Conservation (phyloP, 768 basidiomycete genomes). For the Kwoniella dendrophila region DNA sequence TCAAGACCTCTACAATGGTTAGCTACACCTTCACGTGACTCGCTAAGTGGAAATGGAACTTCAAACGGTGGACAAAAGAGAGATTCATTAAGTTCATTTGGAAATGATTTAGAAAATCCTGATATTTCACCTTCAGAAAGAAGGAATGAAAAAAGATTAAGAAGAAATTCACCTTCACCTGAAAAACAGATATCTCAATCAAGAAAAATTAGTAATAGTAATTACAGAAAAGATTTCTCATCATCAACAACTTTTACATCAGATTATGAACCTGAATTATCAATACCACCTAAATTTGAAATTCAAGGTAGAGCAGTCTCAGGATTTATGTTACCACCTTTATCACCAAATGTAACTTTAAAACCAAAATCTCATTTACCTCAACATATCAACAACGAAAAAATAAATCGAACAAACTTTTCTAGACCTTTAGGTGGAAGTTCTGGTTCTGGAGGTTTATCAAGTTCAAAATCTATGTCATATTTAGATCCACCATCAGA, state of each 20-base stretch:
- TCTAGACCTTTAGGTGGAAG: constrained; percentile 20
- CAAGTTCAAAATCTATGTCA: constrained; percentile 27
- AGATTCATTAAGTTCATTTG: constrained; percentile 23
- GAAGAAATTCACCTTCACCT: constrained; percentile 21
- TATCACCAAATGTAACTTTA: constrained; percentile 25
- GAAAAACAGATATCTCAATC: constrained; percentile 1
- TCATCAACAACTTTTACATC: no score
- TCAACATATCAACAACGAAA: not conserved
- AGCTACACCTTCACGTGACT: constrained; percentile 17
- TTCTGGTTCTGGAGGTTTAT: not conserved
- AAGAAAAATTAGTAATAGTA: not conserved
- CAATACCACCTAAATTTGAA: constrained; percentile 1
- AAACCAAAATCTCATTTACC: constrained; percentile 28
- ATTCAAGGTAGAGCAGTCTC: constrained; percentile 24
- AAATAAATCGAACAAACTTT: constrained; percentile 26
- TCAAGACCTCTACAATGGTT: constrained; percentile 29
- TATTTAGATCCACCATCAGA: constrained; percentile 29
- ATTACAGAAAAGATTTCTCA: no score
- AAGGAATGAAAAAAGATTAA: constrained; percentile 16
- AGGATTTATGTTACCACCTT: constrained; percentile 31
- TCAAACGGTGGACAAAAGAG: constrained; percentile 4
- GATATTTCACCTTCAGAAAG: constrained; percentile 20
- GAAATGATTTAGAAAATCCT: constrained; percentile 27
- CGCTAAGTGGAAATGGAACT: not conserved
- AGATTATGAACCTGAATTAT: constrained; percentile 26